Evolutionary conservation across 176 grass and related monocot species (phyloP).

Genomic region (Aegilops tauschii): DNA sequence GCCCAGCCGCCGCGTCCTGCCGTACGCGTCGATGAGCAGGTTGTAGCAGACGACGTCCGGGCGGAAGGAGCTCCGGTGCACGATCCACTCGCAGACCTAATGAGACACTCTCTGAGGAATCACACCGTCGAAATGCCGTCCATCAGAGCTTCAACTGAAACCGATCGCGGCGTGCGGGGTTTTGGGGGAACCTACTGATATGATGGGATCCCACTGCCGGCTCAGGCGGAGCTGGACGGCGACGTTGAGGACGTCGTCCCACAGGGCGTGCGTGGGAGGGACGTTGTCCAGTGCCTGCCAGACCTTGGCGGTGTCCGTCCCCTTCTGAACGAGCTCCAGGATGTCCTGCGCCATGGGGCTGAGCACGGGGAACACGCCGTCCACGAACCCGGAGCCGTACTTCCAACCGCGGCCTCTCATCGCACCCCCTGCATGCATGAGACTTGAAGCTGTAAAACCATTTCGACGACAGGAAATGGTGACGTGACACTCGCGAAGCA

Average conservation of each 20-base stretch:
- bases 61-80: constrained; percentile 73
- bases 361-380: constrained; percentile 84
- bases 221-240: constrained; percentile 70
- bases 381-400: constrained; percentile 86
- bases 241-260: constrained; percentile 75
- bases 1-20: constrained; percentile 47
- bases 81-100: constrained; percentile 82
- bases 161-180: background rate
- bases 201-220: constrained; percentile 69
- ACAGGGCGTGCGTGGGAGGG: constrained; percentile 59
- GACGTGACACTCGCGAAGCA: background rate
- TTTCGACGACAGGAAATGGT: background rate
- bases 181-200: constrained; percentile 43
- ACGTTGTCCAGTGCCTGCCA: constrained; percentile 62
- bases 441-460: background rate
- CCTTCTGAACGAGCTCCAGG: constrained; percentile 63
- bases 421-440: constrained; percentile 50
- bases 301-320: constrained; percentile 45
- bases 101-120: constrained; percentile 31
- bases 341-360: constrained; percentile 84
- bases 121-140: background rate
- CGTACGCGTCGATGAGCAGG: constrained; percentile 78
- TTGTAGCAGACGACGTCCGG: constrained; percentile 83
- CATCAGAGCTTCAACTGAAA: background rate
- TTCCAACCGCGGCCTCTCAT: constrained; percentile 81